Evolutionary conservation across 768 basidiomycete genomes (phyloP), one percentile per base, ranked within the genome.

Genomic region (Rhizopogon vinicolor): DNA sequence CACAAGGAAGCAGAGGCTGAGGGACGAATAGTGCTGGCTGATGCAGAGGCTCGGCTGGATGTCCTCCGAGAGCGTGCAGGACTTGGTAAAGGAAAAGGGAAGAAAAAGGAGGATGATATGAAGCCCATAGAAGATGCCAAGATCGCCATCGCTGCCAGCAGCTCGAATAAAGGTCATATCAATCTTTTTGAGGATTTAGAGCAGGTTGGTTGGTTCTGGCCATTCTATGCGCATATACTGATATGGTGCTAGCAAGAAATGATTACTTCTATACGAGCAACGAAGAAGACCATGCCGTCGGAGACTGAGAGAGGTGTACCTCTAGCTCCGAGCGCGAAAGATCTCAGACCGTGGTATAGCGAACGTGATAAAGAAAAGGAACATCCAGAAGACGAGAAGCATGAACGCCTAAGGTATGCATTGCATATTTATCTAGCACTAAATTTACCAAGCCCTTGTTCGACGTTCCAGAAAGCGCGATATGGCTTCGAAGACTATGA

Each of bases 151-250:
- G 7, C 52, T 81, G 55, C 74, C 78, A 31, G 75, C 78, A 2
- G 35, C 33, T 49, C 10, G 58, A 51, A 16, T 75, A 80, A 1
- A 74, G 74, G 37, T 86, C 91, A 93, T 62, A 90, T 93, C 69
- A 93, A 92, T 65, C 71, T 93, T 51, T 93, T 92, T 60, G 85
- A 88, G 60, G 89, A 91, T 62, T 60, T 92, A n/a, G 91, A 92
- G 63, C 77, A 83, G 60, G 89, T 86, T 52, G 16, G 76, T 59
- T 37, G 18, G 13, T 31, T 43, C 22, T 25, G 48, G 35, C 12
- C 7, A 8, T 54, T 19, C 46, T 54, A 39, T 54, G 43, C 44
- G 55, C 2, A 60, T 29, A 18, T 4, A 28, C 18, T 58, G 41
- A 56, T 42, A 9, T n/a, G 5, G 19, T 16, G 33, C 29, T 66